Conservation (phyloP, 306 rosid species). For the Fagus sylvatica region DNA sequence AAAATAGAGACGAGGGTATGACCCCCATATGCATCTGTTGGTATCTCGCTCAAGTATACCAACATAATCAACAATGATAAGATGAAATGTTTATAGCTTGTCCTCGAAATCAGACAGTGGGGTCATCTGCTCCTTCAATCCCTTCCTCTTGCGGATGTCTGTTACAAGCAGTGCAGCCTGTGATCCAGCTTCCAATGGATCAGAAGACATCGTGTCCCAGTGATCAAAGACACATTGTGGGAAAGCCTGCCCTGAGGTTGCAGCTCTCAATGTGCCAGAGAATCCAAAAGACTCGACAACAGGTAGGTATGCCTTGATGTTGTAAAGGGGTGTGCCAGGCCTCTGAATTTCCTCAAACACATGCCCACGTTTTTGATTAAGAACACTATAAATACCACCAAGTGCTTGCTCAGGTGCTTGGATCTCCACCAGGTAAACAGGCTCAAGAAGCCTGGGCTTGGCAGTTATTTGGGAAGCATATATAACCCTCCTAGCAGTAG, state of each 20-base stretch:
- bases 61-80: neutral
- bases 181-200: conserved; percentile 75
- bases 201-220: conserved; percentile 89
- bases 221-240: conserved; percentile 92
- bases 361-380: conserved; percentile 77
- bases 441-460: conserved; percentile 85
- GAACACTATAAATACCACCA: conserved; percentile 84
- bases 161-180: conserved; percentile 61
- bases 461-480: conserved; percentile 75
- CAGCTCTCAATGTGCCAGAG: conserved; percentile 71
- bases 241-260: conserved; percentile 97
- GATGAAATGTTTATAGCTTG: conserved; percentile 47
- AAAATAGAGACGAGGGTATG: neutral
- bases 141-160: conserved; percentile 91
- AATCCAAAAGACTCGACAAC: conserved; percentile 78
- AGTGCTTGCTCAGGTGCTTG: conserved; percentile 87
- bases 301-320: conserved; percentile 77
- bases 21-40: neutral
- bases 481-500: conserved; percentile 79
- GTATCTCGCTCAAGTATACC: neutral
- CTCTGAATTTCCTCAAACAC: conserved; percentile 79
- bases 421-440: conserved; percentile 76
- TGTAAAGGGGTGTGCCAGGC: conserved; percentile 81
- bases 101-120: conserved; percentile 80
- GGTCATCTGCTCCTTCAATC: conserved; percentile 88